Conservation (phyloP, 176 grass and related monocot species). For the Carex myosuroides region DNA sequence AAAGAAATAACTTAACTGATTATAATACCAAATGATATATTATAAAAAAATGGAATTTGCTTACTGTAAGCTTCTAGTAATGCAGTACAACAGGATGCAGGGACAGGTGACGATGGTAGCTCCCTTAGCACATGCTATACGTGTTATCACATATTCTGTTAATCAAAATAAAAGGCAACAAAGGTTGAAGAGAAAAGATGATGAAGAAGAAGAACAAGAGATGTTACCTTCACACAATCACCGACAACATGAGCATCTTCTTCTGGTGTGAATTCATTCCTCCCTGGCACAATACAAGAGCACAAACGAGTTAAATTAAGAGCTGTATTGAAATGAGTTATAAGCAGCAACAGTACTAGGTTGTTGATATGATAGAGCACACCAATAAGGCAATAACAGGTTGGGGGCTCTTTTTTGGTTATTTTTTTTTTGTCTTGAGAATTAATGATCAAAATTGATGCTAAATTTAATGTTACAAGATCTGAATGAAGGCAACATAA, state of each 20-base stretch:
- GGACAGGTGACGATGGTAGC: constrained; percentile 92
- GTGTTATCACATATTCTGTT: constrained; percentile 14
- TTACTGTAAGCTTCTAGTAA: constrained; percentile 97
- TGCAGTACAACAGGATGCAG: constrained; percentile 97
- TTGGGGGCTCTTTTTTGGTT: background rate
- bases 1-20: constrained; percentile 18
- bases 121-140: constrained; percentile 92
- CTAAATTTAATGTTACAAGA: background rate
- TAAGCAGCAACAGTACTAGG: background rate
- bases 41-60: constrained; percentile 11
- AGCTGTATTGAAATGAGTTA: constrained; percentile 16
- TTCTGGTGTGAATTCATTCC: constrained; percentile 65
- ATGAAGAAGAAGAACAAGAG: constrained; percentile 13
- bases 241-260: constrained; percentile 98
- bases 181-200: background rate
- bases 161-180: background rate
- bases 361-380: background rate
- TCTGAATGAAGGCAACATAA: background rate
- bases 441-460: background rate
- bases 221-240: constrained; percentile 92
- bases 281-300: constrained; percentile 42
- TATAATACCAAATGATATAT: constrained; percentile 9
- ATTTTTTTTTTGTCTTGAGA: background rate
- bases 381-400: background rate
- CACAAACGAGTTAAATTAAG: constrained; percentile 28